These are phyloP conservation scores for Inga oerstediana DNA, from an alignment of 306 rosid genomes.

Conservation along the genomic window DNA sequence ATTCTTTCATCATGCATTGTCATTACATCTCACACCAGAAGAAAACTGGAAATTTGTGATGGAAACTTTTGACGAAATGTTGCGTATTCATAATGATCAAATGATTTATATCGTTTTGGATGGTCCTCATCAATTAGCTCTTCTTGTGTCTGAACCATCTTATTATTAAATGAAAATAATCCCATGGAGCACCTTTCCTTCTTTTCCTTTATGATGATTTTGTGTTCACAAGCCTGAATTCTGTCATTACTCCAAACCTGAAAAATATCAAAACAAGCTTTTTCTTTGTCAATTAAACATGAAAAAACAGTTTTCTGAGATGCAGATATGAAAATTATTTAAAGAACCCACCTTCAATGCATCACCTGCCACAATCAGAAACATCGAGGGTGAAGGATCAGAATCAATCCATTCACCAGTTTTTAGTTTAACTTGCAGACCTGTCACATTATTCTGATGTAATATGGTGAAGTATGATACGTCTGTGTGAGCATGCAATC, in stretches of 20 bases:
- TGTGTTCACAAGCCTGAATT: conserved; percentile 32
- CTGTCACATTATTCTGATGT: conserved; percentile 38
- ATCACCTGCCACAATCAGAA: conserved; percentile 44
- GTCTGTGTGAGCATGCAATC: conserved; percentile 36
- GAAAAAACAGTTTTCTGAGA: neutral
- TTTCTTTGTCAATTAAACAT: neutral
- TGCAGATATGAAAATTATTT: neutral
- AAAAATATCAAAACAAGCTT: neutral
- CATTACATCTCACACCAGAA: neutral
- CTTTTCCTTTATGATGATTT: conserved; percentile 29
- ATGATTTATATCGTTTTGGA: conserved; percentile 38
- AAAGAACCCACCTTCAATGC: conserved; percentile 36
- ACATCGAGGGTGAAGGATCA: conserved; percentile 38
- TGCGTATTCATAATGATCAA: conserved; percentile 38
- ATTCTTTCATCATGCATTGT: neutral
- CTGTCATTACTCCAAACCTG: conserved; percentile 47
- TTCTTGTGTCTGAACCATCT: conserved; percentile 26
- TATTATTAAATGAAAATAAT: conserved; percentile 34
- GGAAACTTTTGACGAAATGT: neutral
- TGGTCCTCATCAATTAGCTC: conserved; percentile 45
- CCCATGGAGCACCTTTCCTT: conserved; percentile 40
- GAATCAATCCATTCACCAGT: conserved; percentile 37
- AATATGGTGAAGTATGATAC: conserved; percentile 37
- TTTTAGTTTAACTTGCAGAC: conserved; percentile 41
- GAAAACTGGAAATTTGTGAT: neutral